These are phyloP conservation scores for Cladosporium colombiae DNA, from an alignment of 2,329 filamentous ascomycete species.

Conservation along the genomic window DNA sequence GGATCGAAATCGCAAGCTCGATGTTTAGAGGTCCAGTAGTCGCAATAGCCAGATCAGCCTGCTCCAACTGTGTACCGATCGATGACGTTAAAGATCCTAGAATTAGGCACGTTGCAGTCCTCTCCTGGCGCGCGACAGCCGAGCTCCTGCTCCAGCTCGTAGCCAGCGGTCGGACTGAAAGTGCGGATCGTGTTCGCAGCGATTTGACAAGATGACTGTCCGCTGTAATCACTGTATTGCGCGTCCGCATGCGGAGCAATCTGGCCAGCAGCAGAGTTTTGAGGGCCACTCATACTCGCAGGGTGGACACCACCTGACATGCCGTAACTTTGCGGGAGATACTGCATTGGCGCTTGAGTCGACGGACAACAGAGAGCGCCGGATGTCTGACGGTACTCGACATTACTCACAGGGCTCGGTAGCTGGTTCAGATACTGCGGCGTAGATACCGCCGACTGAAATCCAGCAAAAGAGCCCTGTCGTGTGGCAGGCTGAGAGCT, in stretches of 20 bases:
- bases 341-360: neutral
- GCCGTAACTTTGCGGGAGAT: neutral
- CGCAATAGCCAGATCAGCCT: neutral
- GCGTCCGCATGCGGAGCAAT: neutral
- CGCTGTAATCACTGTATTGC: constrained; percentile 10
- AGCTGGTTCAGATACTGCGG: constrained; percentile 7
- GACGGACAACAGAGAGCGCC: neutral
- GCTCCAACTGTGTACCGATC: constrained; percentile 41
- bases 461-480: neutral
- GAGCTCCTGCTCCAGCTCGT: constrained; percentile 43
- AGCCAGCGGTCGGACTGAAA: constrained; percentile 43
- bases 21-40: neutral
- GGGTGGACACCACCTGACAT: neutral
- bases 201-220: constrained; percentile 39
- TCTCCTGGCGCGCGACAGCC: constrained; percentile 40
- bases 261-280: too few relatives aligned
- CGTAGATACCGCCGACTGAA: neutral
- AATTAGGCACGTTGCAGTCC: constrained; percentile 48
- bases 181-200: constrained; percentile 49
- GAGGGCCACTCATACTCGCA: neutral
- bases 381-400: neutral
- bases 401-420: neutral
- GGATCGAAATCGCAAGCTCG: neutral
- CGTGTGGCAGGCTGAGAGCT: neutral
- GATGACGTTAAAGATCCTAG: constrained; percentile 47